A percentile compares a stretch with the other conserved stretches of the same genome.
Conservation (phyloP, 2,329 filamentous ascomycete species). For the Raffaelea ambrosiae region DNA sequence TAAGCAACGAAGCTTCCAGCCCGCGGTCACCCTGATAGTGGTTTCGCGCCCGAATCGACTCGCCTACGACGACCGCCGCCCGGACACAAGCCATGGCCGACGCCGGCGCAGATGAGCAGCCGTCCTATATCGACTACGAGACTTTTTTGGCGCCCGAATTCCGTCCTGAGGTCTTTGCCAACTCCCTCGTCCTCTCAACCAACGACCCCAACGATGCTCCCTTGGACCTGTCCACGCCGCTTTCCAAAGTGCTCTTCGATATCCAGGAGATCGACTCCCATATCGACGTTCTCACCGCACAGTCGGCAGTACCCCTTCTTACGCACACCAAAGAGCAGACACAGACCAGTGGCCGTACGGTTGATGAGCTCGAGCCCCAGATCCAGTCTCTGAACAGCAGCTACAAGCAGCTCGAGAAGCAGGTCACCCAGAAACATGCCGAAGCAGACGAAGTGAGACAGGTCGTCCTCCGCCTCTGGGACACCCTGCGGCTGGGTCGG, state of each 20-base stretch:
- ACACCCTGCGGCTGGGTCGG: conserved; percentile 68
- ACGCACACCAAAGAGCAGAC: conserved; percentile 68
- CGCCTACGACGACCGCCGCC: too few relatives aligned
- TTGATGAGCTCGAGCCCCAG: conserved; percentile 71
- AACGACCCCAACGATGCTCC: conserved; percentile 88
- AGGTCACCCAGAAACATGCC: conserved; percentile 79
- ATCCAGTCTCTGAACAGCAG: conserved; percentile 73
- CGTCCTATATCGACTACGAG: conserved; percentile 94
- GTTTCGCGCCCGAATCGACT: too few relatives aligned
- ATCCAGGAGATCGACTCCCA: conserved; percentile 95
- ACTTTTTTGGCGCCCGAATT: conserved; percentile 79
- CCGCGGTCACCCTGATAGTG: too few relatives aligned
- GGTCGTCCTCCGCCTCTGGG: conserved; percentile 70
- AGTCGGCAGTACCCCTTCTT: conserved; percentile 73
- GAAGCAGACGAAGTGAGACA: conserved; percentile 74
- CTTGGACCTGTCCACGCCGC: conserved; percentile 85
- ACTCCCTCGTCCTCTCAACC: conserved; percentile 76
- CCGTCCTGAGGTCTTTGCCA: conserved; percentile 74
- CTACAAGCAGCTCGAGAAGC: conserved; percentile 76
- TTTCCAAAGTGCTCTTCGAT: conserved; percentile 91
- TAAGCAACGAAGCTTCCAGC: too few relatives aligned
- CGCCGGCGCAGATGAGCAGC: conserved; percentile 32
- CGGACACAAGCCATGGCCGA: conserved; percentile 18
- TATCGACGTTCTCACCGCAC: conserved; percentile 82
- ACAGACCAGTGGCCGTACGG: conserved; percentile 60